Evolutionary conservation across 1,284 basidiomycete species (phyloP).

Genomic region (Testicularia cyperi): DNA sequence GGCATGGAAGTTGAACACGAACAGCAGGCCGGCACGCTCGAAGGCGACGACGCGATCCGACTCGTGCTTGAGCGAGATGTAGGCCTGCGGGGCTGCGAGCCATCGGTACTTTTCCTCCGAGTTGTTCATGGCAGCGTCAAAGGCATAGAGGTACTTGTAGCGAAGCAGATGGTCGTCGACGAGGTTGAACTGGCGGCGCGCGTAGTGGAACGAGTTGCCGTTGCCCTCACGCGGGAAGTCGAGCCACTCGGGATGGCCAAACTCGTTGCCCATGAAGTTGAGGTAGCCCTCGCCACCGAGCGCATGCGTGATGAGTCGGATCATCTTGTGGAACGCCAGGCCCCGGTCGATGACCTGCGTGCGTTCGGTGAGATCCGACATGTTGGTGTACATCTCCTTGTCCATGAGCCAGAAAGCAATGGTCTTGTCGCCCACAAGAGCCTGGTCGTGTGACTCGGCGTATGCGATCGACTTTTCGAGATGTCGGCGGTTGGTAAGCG

Average conservation of each 20-base stretch:
- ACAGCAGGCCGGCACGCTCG: slow-evolving; percentile 86
- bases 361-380: slow-evolving; percentile 85
- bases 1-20: slow-evolving; percentile 96
- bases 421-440: slow-evolving; percentile 89
- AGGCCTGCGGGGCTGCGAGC: slow-evolving; percentile 76
- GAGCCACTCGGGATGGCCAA: slow-evolving; percentile 98
- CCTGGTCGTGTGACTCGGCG: slow-evolving; percentile 95
- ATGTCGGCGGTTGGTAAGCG: slow-evolving; percentile 83
- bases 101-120: slow-evolving; percentile 77
- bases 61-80: slow-evolving; percentile 76
- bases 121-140: slow-evolving; percentile 90
- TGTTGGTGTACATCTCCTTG: slow-evolving; percentile 83
- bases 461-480: slow-evolving; percentile 91
- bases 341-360: slow-evolving; percentile 87
- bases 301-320: slow-evolving; percentile 83
- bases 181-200: slow-evolving; percentile 83
- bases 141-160: slow-evolving; percentile 89
- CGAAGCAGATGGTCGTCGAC: slow-evolving; percentile 81
- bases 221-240: slow-evolving; percentile 97
- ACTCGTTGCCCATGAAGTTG: slow-evolving; percentile 98
- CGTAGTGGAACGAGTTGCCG: slow-evolving; percentile 91
- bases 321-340: slow-evolving; percentile 93
- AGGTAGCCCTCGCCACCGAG: slow-evolving; percentile 95
- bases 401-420: slow-evolving; percentile 99
- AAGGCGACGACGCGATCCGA: slow-evolving; percentile 72